Percentiles rank a stretch among this genome's conserved stretches.
These are phyloP conservation scores for Cytospora piceae DNA, from an alignment of 2,329 filamentous ascomycete species.

Conservation along the genomic window DNA sequence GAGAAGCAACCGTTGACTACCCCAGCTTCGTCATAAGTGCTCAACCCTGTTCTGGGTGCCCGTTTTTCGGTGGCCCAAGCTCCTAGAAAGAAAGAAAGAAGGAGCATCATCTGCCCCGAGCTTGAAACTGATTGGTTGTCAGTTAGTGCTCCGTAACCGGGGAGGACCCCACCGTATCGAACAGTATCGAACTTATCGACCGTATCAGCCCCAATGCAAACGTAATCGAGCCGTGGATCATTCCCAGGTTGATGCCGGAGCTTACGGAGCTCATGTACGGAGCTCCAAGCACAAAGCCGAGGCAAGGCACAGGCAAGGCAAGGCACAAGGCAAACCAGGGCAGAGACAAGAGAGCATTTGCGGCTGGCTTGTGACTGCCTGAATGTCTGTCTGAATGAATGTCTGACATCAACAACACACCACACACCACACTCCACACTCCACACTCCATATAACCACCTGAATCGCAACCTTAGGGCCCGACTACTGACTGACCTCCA, in stretches of 20 bases:
- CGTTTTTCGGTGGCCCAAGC: neutral
- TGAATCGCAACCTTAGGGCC: neutral
- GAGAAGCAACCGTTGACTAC: neutral
- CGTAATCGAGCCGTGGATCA: neutral
- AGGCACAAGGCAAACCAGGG: no score
- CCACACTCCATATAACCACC: neutral
- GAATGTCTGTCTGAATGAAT: neutral
- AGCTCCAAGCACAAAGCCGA: no score
- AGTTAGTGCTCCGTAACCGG: neutral
- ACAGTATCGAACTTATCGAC: no score
- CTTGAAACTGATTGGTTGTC: neutral
- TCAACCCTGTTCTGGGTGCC: neutral
- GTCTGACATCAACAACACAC: conserved; percentile 22
- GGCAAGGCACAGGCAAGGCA: no score
- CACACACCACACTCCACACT: conserved; percentile 9
- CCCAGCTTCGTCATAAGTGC: conserved; percentile 9
- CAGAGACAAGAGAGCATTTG: no score
- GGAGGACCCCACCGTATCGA: neutral
- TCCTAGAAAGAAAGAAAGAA: neutral
- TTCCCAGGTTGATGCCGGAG: no score
- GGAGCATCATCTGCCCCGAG: neutral
- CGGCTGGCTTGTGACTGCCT: no score
- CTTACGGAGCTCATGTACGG: no score
- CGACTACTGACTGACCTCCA: neutral
- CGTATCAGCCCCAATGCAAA: neutral